Conservation (phyloP, 176 grass and related monocot genomes). For the Stipa capillata region DNA sequence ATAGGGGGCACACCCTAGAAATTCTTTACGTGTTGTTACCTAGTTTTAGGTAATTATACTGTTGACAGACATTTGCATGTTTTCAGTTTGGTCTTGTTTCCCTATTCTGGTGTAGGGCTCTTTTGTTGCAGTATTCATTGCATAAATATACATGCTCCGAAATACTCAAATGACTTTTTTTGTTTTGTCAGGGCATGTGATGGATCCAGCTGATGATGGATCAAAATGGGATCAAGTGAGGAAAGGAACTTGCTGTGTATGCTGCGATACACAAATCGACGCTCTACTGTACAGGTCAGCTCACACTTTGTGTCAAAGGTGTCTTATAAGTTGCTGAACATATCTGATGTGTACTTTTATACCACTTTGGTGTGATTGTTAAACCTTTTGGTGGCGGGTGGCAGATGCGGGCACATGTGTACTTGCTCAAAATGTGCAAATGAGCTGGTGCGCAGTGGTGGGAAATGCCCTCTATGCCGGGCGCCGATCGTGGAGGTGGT, state of each 20-base stretch:
- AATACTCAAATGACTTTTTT: neutral
- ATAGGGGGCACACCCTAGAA: neutral
- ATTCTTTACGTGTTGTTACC: neutral
- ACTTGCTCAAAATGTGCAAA: slow-evolving; percentile 98
- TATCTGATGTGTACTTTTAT: neutral
- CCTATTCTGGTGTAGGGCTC: neutral
- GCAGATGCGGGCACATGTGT: slow-evolving; percentile 98
- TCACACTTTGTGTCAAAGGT: neutral
- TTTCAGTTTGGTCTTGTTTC: neutral
- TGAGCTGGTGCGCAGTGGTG: slow-evolving; percentile 66
- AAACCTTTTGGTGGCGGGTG: neutral
- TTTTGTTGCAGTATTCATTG: neutral
- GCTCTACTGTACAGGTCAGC: slow-evolving; percentile 91
- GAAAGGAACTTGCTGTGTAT: slow-evolving; percentile 94
- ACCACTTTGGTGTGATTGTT: neutral
- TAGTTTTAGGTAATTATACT: neutral
- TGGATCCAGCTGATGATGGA: slow-evolving; percentile 57
- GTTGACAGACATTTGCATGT: neutral
- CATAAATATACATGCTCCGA: neutral
- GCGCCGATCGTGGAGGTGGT: slow-evolving; percentile 87
- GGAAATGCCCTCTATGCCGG: slow-evolving; percentile 92
- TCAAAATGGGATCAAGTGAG: slow-evolving; percentile 91
- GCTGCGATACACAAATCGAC: slow-evolving; percentile 84
- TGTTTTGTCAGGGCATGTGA: slow-evolving; percentile 32
- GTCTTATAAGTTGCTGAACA: neutral